Conservation (phyloP, 495 filamentous ascomycete genomes). For the Recurvomyces mirabilis region DNA sequence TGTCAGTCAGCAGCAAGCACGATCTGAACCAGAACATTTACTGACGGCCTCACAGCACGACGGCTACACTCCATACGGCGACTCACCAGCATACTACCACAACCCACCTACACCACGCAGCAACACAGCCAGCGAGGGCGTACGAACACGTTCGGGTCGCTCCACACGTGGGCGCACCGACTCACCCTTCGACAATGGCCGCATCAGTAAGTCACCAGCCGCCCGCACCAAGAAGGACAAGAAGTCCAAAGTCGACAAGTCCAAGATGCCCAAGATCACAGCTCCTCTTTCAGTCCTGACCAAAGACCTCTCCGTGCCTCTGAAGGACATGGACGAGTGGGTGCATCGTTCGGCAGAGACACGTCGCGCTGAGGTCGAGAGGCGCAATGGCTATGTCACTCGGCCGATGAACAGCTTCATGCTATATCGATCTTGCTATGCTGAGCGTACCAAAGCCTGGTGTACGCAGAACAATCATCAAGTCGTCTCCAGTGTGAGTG, state of each 20-base stretch:
- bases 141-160: slow-evolving; percentile 40
- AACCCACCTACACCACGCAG: slow-evolving; percentile 34
- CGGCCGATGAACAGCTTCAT: slow-evolving; percentile 98
- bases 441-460: slow-evolving; percentile 73
- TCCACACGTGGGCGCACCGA: slow-evolving; percentile 27
- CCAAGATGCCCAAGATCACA: slow-evolving; percentile 44
- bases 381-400: slow-evolving; percentile 68
- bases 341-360: slow-evolving; percentile 60
- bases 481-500: slow-evolving; percentile 73
- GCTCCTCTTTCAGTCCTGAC: slow-evolving; percentile 72
- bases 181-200: slow-evolving; percentile 20
- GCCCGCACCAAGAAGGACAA: slow-evolving; percentile 36
- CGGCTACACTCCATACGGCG: slow-evolving; percentile 7
- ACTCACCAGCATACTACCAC: slow-evolving; percentile 16
- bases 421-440: slow-evolving; percentile 89
- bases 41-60: slow-evolving; percentile 4
- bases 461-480: slow-evolving; percentile 88
- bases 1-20: slow-evolving; percentile 5
- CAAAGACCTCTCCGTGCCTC: slow-evolving; percentile 49
- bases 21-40: not conserved
- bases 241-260: slow-evolving; percentile 42
- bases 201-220: slow-evolving; percentile 33
- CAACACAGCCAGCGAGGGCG: slow-evolving; percentile 26
- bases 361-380: slow-evolving; percentile 54
- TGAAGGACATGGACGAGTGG: slow-evolving; percentile 72